phyloP scores from a whole-genome alignment of 225 moss, liverwort and hornwort species.

The Pseudoscleropodium purum region DNA sequence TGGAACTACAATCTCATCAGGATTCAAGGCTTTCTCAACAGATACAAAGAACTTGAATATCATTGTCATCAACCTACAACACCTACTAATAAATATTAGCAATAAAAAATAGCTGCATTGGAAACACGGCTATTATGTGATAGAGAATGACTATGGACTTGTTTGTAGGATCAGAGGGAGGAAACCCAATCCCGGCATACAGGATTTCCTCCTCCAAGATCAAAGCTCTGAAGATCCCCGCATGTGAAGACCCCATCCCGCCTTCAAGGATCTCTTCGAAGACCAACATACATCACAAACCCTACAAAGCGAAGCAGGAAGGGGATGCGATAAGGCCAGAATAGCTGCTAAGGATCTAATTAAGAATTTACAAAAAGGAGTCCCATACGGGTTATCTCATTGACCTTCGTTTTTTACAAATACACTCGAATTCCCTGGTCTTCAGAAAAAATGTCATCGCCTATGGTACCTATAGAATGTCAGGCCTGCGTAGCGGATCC shows the following conservation, averaged over 20 bases:
- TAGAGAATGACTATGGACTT: background rate
- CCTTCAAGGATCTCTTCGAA: background rate
- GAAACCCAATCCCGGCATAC: background rate
- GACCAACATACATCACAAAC: background rate
- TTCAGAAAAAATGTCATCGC: background rate
- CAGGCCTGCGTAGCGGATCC: background rate
- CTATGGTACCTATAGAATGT: background rate
- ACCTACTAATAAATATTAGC: constrained; percentile 14
- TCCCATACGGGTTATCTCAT: background rate
- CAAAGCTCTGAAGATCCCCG: background rate
- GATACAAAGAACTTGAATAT: constrained; percentile 8
- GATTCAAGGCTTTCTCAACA: constrained; percentile 6
- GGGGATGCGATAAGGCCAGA: background rate
- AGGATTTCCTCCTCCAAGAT: background rate
- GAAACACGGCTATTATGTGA: background rate
- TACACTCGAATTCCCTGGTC: background rate
- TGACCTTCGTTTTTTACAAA: background rate
- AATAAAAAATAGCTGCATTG: background rate
- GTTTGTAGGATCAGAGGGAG: background rate
- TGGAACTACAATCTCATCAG: constrained; percentile 37
- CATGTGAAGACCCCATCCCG: background rate
- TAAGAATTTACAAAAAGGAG: background rate
- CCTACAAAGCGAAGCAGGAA: background rate
- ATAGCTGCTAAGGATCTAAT: background rate
- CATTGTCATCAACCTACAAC: constrained; percentile 15